Conservation (phyloP, 148 eudicot genomes). For the Polygonum aviculare region DNA sequence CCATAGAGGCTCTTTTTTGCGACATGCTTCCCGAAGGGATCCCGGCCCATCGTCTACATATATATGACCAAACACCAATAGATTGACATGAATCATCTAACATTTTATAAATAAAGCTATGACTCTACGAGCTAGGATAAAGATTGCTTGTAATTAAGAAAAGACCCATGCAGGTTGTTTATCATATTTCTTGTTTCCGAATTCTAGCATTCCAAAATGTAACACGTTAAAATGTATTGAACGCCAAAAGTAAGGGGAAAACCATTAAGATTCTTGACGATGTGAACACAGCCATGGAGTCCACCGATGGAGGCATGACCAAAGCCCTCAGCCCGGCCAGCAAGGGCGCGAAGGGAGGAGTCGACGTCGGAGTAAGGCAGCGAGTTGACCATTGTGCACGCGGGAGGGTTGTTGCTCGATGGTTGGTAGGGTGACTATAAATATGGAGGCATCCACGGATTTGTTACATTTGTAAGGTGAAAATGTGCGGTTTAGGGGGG, state of each 20-base stretch:
- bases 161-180: no score
- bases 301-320: constrained; percentile 67
- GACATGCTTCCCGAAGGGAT: constrained; percentile 80
- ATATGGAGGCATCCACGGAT: constrained; percentile 14
- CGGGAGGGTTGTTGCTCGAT: neutral
- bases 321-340: constrained; percentile 73
- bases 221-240: no score
- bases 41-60: constrained; percentile 83
- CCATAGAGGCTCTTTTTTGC: constrained; percentile 79
- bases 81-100: neutral
- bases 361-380: constrained; percentile 58
- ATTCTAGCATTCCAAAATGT: no score
- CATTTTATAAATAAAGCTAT: no score
- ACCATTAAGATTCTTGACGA: constrained; percentile 62
- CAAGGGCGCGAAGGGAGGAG: constrained; percentile 37
- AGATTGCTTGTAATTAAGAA: no score
- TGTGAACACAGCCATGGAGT: constrained; percentile 42
- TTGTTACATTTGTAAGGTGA: neutral
- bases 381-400: constrained; percentile 13
- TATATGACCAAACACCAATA: neutral
- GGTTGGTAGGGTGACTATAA: neutral
- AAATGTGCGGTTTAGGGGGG: neutral
- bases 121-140: no score
- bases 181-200: no score
- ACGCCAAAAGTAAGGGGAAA: neutral